Base-by-base conservation (phyloP, 2,329 filamentous ascomycete genomes). In the Diaporthe ilicicola region DNA sequence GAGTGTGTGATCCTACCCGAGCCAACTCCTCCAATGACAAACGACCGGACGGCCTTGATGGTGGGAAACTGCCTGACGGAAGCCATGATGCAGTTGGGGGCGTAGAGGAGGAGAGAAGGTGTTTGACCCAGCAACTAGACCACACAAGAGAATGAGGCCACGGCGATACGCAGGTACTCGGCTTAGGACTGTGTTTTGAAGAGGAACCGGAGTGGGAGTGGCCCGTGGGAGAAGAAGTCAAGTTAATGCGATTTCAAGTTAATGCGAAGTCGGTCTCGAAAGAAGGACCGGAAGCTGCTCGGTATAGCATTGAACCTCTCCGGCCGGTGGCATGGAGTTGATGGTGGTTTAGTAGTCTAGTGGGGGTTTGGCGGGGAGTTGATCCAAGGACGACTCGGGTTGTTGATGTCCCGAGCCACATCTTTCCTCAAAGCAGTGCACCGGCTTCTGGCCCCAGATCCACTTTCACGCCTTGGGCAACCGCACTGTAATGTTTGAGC, bases 41-140 rank as follows among this genome's bases (percentile, higher is more conserved):
- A 94, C 44, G 92, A 93, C 77, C 91, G 86, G 72, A 95, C 83
- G 78, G 90, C 88, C 82, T 93, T 93, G 84, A 95, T 94, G 69
- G 87, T 92, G 56, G 93, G 93, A 76, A 94, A 94, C 9, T 85
- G 78, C 74, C 82, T 84, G 72, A 86, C 86, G 75, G 83, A 82
- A 75, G 84, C 79, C 86, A 88, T 88, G 56, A 50, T 76, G 70
- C 44, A 13, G 42, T 51, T 24, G 22, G 4, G 19, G 19, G 59
- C 19, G 42, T 17, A n/a, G 59, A 32, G 27, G 27, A 24, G 27
- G 39, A 2, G 6, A 29, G 15, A 12, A 37, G 27, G 12, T 37
- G n/a, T 50, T 42, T 37, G 24, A 37, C 22, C 59, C 44, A 27
- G 29, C 59, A 24, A 19, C 59, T 9, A 50, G n/a, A 64, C 44